Base-by-base conservation (phyloP, 2,329 filamentous ascomycete genomes). In the Alternaria sp. region DNA sequence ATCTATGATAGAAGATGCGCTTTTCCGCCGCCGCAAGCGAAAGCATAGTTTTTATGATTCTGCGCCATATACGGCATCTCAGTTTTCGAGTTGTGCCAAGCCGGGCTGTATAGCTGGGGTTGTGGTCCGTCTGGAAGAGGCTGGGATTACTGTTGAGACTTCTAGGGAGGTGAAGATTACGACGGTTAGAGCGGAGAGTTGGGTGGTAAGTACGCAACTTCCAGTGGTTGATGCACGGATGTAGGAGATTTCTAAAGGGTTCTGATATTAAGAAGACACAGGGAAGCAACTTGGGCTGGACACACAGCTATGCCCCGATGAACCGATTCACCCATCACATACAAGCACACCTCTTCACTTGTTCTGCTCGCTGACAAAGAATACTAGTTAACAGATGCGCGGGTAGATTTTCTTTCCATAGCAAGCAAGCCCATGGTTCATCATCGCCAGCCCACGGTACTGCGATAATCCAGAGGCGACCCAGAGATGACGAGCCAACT, bases 291-390 rank as follows among this genome's bases (percentile, higher is more conserved):
- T 30, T 30, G 3, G 28, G 28, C 11, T 2, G 1, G 11, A 12
- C 3, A 30, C 1, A 30, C 3, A 1, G 11, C 11, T 30, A 2
- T 30, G 28, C 0, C 28, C 3, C 28, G 1, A 30, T 0, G 1
- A 30, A 0, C 28, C 28, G 11, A 30, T 1, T 2, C 6, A 30
- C 28, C 28, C 28, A 30, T 30, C 3, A 30, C 28, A 30, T 30
- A 30, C 28, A 12, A n/a, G n/a, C n/a, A n/a, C n/a, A n/a, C n/a
- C n/a, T n/a, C n/a, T n/a, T n/a, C n/a, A n/a, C n/a, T n/a, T n/a
- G n/a, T n/a, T n/a, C n/a, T n/a, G n/a, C n/a, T n/a, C n/a, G n/a
- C n/a, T n/a, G n/a, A n/a, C n/a, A n/a, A n/a, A n/a, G n/a, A n/a
- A n/a, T n/a, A n/a, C n/a, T n/a, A n/a, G n/a, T n/a, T n/a, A n/a